phyloP scores from a whole-genome alignment of 495 filamentous ascomycete genomes.

The Thermothielavioides terrestris region DNA sequence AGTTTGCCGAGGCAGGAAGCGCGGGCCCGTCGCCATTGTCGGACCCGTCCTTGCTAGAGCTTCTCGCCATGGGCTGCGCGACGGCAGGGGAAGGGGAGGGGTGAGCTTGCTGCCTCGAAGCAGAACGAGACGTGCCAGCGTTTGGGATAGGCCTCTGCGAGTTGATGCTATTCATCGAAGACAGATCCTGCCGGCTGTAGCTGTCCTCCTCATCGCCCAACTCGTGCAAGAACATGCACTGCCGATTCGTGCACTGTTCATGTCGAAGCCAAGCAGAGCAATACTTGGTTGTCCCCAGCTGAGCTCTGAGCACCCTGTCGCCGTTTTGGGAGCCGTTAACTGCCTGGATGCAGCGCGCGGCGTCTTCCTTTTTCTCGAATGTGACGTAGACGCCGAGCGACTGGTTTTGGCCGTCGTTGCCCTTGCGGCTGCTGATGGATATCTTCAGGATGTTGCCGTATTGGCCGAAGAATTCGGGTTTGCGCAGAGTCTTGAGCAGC shows the following conservation, averaged over 20 bases:
- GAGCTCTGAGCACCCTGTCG: slow-evolving; percentile 76
- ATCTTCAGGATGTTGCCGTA: slow-evolving; percentile 99
- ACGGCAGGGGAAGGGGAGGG: slow-evolving; percentile 46
- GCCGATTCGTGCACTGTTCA: slow-evolving; percentile 85
- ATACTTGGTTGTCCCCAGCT: slow-evolving; percentile 97
- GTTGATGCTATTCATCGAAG: slow-evolving; percentile 83
- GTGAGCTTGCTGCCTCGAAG: slow-evolving; percentile 43
- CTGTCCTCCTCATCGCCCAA: slow-evolving; percentile 94
- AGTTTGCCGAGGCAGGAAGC: slow-evolving; percentile 84
- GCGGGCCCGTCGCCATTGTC: slow-evolving; percentile 70
- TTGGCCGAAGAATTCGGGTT: slow-evolving; percentile 89
- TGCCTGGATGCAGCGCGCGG: slow-evolving; percentile 75
- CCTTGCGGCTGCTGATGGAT: slow-evolving; percentile 91
- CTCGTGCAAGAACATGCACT: slow-evolving; percentile 97
- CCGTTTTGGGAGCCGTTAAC: slow-evolving; percentile 91
- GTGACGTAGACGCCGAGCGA: slow-evolving; percentile 97
- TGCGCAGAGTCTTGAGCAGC: slow-evolving; percentile 76
- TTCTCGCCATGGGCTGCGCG: slow-evolving; percentile 63
- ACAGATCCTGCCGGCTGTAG: slow-evolving; percentile 89
- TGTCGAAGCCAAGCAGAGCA: slow-evolving; percentile 94
- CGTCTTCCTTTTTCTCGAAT: slow-evolving; percentile 80
- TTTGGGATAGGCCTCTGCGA: slow-evolving; percentile 59
- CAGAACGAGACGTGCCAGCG: slow-evolving; percentile 39
- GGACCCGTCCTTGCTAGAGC: slow-evolving; percentile 68
- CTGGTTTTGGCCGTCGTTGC: slow-evolving; percentile 56